Base-by-base conservation (phyloP, 192 early-diverging fungal species). In the Coemansia sp. region DNA sequence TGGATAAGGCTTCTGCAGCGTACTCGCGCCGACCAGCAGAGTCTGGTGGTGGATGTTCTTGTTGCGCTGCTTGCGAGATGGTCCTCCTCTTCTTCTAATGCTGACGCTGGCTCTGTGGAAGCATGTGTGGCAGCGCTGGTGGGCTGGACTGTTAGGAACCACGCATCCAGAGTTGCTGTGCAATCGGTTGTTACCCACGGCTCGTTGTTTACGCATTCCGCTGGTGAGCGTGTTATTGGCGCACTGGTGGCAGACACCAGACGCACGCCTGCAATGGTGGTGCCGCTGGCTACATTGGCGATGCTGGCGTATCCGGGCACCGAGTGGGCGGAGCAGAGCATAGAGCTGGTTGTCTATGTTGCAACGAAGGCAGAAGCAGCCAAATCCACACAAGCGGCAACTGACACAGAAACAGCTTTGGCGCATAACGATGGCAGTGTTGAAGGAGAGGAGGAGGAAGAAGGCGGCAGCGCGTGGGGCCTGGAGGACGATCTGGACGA, bases 311-410 rank as follows among this genome's bases (percentile, higher is more conserved):
- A 70, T 50, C 74, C 74, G 17, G 64, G 64, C 43, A 25, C 39
- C 19, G 5, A 50, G 7, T 76, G 74, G 74, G 74, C 74, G 19
- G 74, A 80, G 51, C 61, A 63, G 20, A 71, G 72, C 54, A 61
- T 80, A 69, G 72, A 61, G 54, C 65, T 65, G 0, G 69, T 68
- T 2, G 58, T 80, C 14, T 46, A 69, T 19, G 48, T 51, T 4
- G 32, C 32, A 32, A 64, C 68, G 66, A 8, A 38, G 5, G 48
- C n/a, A 17, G 54, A 58, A 61, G 16, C 38, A 19, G 25, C 60
- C 4, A 41, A 46, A 16, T 42, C 43, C n/a, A 41, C 8, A 8
- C 57, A 50, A n/a, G 25, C 40, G 7, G 9, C 19, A 13, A 13
- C 7, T 5, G 20, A 9, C 37, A 63, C 7, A 8, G 20, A 9